Evolutionary conservation across 352 stramenopile species (phyloP).

Genomic region (Globisporangium mamillatum): DNA sequence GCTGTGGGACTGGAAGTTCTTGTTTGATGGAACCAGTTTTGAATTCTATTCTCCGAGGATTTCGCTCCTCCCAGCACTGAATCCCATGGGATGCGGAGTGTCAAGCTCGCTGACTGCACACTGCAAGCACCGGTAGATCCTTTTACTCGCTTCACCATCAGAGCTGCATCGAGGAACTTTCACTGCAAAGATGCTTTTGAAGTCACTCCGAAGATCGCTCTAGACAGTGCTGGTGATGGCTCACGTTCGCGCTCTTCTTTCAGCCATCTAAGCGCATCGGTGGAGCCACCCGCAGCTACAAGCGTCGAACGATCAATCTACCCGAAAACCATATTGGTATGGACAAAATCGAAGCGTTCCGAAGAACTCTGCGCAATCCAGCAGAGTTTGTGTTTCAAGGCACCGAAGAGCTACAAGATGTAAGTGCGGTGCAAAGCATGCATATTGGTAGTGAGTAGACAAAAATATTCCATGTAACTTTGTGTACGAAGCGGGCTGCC

Average conservation of each 20-base stretch:
- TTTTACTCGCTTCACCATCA: not conserved
- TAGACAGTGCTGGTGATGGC: conserved; percentile 7
- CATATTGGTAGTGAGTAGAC: not conserved
- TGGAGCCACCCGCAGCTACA: not conserved
- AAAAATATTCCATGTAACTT: not conserved
- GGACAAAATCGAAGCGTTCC: too few species aligned
- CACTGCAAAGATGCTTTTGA: not conserved
- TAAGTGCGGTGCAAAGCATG: not conserved
- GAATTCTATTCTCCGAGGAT: too few species aligned
- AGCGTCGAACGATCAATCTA: not conserved
- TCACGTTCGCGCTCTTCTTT: conserved; percentile 4
- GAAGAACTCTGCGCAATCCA: too few species aligned
- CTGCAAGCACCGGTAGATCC: too few species aligned
- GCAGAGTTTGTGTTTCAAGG: too few species aligned
- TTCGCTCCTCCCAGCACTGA: too few species aligned
- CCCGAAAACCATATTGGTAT: not conserved
- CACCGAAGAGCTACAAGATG: too few species aligned
- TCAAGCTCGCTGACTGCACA: too few species aligned
- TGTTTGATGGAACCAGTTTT: too few species aligned
- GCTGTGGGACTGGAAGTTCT: too few species aligned
- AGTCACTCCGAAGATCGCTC: not conserved
- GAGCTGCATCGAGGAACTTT: not conserved
- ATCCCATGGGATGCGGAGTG: too few species aligned
- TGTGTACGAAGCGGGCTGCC: not conserved
- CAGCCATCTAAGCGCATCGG: not conserved